Base-by-base conservation (phyloP, 139 green algal species). In the Haematococcus sp. region DNA sequence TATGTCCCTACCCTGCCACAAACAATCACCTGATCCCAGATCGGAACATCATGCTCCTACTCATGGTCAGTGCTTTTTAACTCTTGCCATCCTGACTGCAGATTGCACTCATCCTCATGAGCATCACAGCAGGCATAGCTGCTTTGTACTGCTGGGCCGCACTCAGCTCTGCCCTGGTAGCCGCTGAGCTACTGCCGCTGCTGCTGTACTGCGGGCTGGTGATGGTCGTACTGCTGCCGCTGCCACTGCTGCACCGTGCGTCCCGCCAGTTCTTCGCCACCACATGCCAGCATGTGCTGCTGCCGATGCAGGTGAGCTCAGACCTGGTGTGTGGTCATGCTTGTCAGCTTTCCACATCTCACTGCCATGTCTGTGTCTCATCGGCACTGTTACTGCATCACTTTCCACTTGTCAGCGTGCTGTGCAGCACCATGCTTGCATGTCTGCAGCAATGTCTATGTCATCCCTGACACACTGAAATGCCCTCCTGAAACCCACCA, bases 231-330 rank as follows among this genome's bases (percentile, higher is more conserved):
- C 63, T 93, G 44, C 69, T 88, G 31, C 91, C 88, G 7, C 30
- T 73, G 13, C 65, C 83, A 2, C 33, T 84, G 9, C 60, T 92
- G 2, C 33, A 59, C 27, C 69, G 51, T 16, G 3, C 64, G 25
- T 73, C 72, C 4, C 65, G 91, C 17, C 67, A 81, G 28, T 90
- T 91, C 67, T 93, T 96, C 54, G 66, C 51, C 17, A n/a, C 22
- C 51, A 74, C 68, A 25, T 55, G 30, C 16, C 30, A 74, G 72
- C 76, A 85, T 0, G 89, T 93, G 35, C 63, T 88, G 28, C 83
- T 91, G 32, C 91, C 91, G 1, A 5, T 94, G 22, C 76, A 90
- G 31, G 61, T 68, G 25, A 23, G 13, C 54, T 61, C n/a, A n/a
- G n/a, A n/a, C n/a, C n/a, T n/a, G n/a, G n/a, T n/a, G n/a, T 61